Evolutionary conservation across 441 rosid species (phyloP), one percentile per base, ranked within the genome.

Genomic region (Iberis amara): DNA sequence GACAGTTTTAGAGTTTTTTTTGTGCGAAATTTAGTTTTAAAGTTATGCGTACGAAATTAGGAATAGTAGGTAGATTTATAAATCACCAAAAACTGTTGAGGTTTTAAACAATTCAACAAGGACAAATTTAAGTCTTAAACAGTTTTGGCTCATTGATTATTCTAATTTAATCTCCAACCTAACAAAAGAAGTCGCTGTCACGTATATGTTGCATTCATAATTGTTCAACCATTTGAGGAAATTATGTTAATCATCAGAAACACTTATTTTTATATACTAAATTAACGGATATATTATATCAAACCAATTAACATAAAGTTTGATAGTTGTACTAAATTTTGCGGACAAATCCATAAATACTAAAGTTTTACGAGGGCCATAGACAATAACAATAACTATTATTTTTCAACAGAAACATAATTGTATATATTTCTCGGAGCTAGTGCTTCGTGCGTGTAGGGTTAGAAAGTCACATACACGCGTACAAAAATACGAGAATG

Each of bases 391-490:
- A 6, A 3, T 27, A 27, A 27, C 6, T 27, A 27, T 27, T 27
- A n/a, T n/a, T n/a, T n/a, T n/a, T n/a, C n/a, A n/a, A n/a, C n/a
- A n/a, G n/a, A n/a, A n/a, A n/a, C n/a, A n/a, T n/a, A n/a, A n/a
- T n/a, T n/a, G n/a, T n/a, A n/a, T n/a, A n/a, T 27, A 27, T 3
- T 27, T 23, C 15, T 45, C 13, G 42, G 48, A 44, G 52, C 44
- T 68, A 44, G 64, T 52, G 64, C 55, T 63, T 52, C 14, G 68
- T 68, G 65, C 68, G 24, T 62, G 68, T 62, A 49, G 51, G 32
- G n/a, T n/a, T n/a, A n/a, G n/a, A n/a, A n/a, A n/a, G n/a, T n/a
- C n/a, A n/a, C n/a, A n/a, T n/a, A n/a, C n/a, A n/a, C n/a, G n/a
- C n/a, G n/a, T n/a, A n/a, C n/a, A n/a, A n/a, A n/a, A n/a, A n/a